Evolutionary conservation across 164 flowering plant genomes (phyloP).

Genomic region (Taxillus chinensis): DNA sequence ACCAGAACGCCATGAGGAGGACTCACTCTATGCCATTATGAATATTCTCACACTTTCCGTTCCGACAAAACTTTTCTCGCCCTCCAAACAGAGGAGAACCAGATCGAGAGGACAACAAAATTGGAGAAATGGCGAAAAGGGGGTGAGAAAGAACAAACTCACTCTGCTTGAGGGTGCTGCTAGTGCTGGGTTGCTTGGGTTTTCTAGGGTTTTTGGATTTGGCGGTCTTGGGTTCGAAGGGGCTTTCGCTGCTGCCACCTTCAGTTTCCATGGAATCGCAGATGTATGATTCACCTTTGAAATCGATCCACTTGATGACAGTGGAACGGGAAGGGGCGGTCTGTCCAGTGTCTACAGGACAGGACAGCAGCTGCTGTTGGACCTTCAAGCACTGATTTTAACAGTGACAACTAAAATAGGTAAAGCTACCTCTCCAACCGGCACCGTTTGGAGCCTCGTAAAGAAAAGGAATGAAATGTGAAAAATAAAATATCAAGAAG

Average conservation of each 20-base stretch:
- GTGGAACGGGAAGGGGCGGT: too few relatives aligned
- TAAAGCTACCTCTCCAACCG: too few relatives aligned
- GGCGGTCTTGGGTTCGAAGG: conserved; percentile 40
- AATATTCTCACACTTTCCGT: not conserved
- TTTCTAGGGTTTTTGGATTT: conserved; percentile 48
- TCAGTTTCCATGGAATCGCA: conserved; percentile 25
- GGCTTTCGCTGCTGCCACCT: conserved; percentile 41
- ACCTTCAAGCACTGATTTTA: too few relatives aligned
- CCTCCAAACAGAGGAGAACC: not conserved
- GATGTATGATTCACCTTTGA: too few relatives aligned
- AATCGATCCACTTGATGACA: too few relatives aligned
- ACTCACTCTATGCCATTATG: not conserved
- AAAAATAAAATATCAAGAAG: too few relatives aligned
- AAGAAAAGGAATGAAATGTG: too few relatives aligned
- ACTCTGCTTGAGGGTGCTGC: conserved; percentile 78
- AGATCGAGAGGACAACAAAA: not conserved
- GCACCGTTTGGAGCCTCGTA: too few relatives aligned
- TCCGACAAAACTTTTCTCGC: not conserved
- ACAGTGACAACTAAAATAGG: too few relatives aligned
- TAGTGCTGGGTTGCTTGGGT: conserved; percentile 28
- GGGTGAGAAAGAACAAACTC: conserved; percentile 13
- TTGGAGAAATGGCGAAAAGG: not conserved
- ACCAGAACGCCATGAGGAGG: not conserved
- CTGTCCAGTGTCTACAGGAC: too few relatives aligned
- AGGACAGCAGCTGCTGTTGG: too few relatives aligned